A percentile compares a stretch with the other conserved stretches of the same genome.
Evolutionary conservation across 257 asterid genomes (phyloP).

Genomic region (Ocimum tenuiflorum): DNA sequence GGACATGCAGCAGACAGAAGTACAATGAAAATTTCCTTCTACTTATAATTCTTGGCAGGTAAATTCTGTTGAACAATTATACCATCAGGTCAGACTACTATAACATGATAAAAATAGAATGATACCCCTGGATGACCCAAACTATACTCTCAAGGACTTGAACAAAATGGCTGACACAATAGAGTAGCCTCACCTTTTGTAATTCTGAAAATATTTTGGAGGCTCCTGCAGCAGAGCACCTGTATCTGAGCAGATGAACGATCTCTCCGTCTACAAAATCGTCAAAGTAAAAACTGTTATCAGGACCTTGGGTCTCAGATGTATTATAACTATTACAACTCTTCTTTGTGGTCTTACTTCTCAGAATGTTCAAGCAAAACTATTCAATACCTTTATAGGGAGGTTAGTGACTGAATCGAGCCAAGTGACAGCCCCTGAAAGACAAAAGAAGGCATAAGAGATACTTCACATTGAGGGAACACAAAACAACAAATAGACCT

Average conservation of each 20-base stretch:
- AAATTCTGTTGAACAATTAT: constrained; percentile 11
- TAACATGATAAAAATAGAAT: neutral
- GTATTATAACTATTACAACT: neutral
- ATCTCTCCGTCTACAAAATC: constrained; percentile 65
- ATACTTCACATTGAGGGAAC: constrained; percentile 9
- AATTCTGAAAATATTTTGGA: constrained; percentile 61
- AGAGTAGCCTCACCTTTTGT: constrained; percentile 53
- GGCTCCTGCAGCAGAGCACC: constrained; percentile 76
- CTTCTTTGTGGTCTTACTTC: constrained; percentile 14
- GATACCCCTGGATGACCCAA: neutral
- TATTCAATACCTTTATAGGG: constrained; percentile 59
- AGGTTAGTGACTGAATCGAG: constrained; percentile 84
- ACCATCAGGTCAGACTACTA: constrained; percentile 9
- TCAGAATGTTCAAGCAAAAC: constrained; percentile 9
- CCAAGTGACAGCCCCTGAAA: constrained; percentile 80
- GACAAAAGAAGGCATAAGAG: constrained; percentile 21
- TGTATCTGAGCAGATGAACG: constrained; percentile 84
- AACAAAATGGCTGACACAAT: neutral
- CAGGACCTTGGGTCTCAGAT: constrained; percentile 14
- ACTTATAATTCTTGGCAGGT: neutral
- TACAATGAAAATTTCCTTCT: neutral
- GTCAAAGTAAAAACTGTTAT: constrained; percentile 8
- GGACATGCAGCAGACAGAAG: constrained; percentile 16
- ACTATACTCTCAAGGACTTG: constrained; percentile 5
- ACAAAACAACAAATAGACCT: constrained; percentile 1